phyloP scores from a whole-genome alignment of 148 eudicot genomes.

The Silene latifolia region DNA sequence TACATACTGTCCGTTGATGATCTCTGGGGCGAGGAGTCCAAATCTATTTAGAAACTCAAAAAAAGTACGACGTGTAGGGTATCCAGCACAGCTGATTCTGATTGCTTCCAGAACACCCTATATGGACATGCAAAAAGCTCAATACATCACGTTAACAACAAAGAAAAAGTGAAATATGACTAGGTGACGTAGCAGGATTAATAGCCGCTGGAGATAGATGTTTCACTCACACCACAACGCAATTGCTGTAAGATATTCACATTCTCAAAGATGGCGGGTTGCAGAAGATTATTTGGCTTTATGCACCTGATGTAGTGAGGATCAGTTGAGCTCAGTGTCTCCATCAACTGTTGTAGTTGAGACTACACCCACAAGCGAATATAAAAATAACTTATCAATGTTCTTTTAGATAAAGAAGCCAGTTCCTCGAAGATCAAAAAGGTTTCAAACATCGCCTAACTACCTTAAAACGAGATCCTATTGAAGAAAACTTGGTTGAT shows the following conservation, averaged over 20 bases:
- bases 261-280: constrained; percentile 90
- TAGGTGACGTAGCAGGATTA: neutral
- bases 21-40: constrained; percentile 89
- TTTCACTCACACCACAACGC: constrained; percentile 95
- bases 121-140: constrained; percentile 17
- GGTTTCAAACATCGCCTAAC: neutral
- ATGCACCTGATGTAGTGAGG: constrained; percentile 96
- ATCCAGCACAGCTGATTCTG: constrained; percentile 98
- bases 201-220: constrained; percentile 10
- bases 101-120: constrained; percentile 99
- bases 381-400: constrained; percentile 17
- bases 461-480: constrained; percentile 97
- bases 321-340: constrained; percentile 79
- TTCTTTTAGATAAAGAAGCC: constrained; percentile 6
- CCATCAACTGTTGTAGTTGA: constrained; percentile 94
- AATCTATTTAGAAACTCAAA: constrained; percentile 94
- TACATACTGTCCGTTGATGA: constrained; percentile 61
- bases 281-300: constrained; percentile 88
- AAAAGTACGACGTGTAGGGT: constrained; percentile 96
- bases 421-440: constrained; percentile 7
- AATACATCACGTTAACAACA: constrained; percentile 7
- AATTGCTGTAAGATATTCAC: constrained; percentile 85
- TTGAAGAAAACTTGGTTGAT: constrained; percentile 91
- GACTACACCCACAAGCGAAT: constrained; percentile 46
- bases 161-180: neutral